These are phyloP conservation scores for Eucalyptus polyanthemos DNA, from an alignment of 345 rosid species.

Conservation along the genomic window DNA sequence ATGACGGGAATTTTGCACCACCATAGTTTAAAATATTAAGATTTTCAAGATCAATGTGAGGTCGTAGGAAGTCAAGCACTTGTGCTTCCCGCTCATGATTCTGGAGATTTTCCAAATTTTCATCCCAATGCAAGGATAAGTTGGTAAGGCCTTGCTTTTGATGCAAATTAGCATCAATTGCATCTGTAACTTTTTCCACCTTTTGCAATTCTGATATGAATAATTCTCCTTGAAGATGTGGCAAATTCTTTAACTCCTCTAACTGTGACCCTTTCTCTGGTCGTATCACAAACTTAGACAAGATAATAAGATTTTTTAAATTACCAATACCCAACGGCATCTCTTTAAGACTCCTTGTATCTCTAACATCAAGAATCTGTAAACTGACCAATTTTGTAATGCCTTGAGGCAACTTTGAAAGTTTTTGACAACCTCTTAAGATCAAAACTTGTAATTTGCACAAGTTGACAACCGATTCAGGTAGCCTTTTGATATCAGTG, in stretches of 20 bases:
- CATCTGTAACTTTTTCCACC: neutral
- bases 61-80: neutral
- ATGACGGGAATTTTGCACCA: neutral
- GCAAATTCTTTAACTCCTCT: neutral
- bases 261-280: neutral
- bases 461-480: neutral
- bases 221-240: neutral
- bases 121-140: neutral
- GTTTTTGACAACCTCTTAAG: neutral
- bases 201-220: neutral
- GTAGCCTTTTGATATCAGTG: neutral
- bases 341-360: neutral
- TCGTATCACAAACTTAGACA: neutral
- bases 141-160: neutral
- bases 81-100: neutral
- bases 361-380: neutral
- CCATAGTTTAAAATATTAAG: neutral
- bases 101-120: neutral
- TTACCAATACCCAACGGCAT: neutral
- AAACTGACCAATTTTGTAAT: neutral
- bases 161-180: neutral
- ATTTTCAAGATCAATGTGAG: neutral
- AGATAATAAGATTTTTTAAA: neutral
- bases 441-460: neutral
- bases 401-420: neutral